Evolutionary conservation across 148 eudicot genomes (phyloP), one percentile per base, ranked within the genome.

Genomic region (Dianthus caryophyllus): DNA sequence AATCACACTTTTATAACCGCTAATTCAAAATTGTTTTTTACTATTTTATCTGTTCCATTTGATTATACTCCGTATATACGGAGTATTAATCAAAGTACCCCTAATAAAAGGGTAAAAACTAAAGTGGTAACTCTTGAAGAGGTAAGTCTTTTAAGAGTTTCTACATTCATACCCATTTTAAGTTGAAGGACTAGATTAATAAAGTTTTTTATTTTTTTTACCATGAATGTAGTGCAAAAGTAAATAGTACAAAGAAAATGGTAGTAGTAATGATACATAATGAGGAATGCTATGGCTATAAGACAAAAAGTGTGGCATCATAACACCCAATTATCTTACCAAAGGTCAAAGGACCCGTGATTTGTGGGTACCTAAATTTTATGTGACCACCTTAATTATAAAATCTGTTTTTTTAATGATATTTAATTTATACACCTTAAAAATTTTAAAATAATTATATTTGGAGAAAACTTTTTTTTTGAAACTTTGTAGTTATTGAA

Each of bases 341-440:
- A n/a, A 33, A 61, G 41, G 24, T 36, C 50, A 25, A 60, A 26
- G 18, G 17, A 50, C 71, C 78, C 74, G 78, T 70, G 81, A 68
- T 66, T 75, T 64, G 76, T 80, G 69, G 78, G 44, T 25, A 65
- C 62, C 49, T 44, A 39, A 31, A 27, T 27, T 43, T 17, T 12
- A 60, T 13, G 39, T 26, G 36, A 1, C 1, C n/a, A 17, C 46
- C 27, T 48, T 31, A 33, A 33, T 33, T 33, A 2, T 33, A 3
- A 33, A 33, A 33, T 2, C 38, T 3, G 7, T 33, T 7, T 33
- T 33, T 33, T 33, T 33, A 33, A 33, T 7, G 38, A n/a, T n/a
- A n/a, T n/a, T n/a, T n/a, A n/a, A n/a, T n/a, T n/a, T n/a, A n/a
- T n/a, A n/a, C n/a, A n/a, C n/a, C n/a, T n/a, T n/a, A n/a, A n/a